Evolutionary conservation across 2,329 filamentous ascomycete species (phyloP).

Genomic region (Ascochyta fabae): DNA sequence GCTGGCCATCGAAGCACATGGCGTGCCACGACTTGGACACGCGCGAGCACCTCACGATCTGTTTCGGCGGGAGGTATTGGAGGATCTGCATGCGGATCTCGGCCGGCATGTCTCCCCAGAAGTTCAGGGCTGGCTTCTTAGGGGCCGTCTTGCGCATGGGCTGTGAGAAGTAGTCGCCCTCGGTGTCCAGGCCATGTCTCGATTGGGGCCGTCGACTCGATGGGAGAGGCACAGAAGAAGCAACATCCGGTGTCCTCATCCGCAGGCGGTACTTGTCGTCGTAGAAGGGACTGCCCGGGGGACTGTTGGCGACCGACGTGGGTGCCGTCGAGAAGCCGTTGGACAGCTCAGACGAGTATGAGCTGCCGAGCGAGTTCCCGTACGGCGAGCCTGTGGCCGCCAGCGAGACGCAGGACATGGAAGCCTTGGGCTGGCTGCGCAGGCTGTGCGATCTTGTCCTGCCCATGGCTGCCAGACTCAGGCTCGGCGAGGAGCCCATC

Average conservation of each 20-base stretch:
- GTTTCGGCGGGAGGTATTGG: slow-evolving; percentile 75
- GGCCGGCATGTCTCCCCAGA: slow-evolving; percentile 81
- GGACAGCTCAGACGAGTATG: slow-evolving; percentile 63
- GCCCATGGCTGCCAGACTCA: slow-evolving; percentile 70
- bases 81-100: slow-evolving; percentile 84
- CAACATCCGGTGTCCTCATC: slow-evolving; percentile 59
- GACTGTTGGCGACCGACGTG: slow-evolving; percentile 58
- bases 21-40: slow-evolving; percentile 80
- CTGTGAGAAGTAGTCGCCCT: slow-evolving; percentile 57
- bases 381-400: slow-evolving; percentile 59
- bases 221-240: slow-evolving; percentile 68
- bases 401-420: slow-evolving; percentile 69
- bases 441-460: slow-evolving; percentile 72
- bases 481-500: slow-evolving; percentile 79
- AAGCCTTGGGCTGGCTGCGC: slow-evolving; percentile 66
- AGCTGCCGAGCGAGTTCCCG: slow-evolving; percentile 60
- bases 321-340: slow-evolving; percentile 63
- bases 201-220: slow-evolving; percentile 63
- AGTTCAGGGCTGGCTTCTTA: slow-evolving; percentile 61
- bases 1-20: slow-evolving; percentile 91
- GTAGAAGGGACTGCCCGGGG: slow-evolving; percentile 56
- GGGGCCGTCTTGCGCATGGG: slow-evolving; percentile 46
- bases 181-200: slow-evolving; percentile 48
- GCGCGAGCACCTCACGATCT: slow-evolving; percentile 78
- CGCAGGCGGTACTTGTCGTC: slow-evolving; percentile 63